Conservation (phyloP, 2,329 filamentous ascomycete genomes). For the Dothistroma pini region DNA sequence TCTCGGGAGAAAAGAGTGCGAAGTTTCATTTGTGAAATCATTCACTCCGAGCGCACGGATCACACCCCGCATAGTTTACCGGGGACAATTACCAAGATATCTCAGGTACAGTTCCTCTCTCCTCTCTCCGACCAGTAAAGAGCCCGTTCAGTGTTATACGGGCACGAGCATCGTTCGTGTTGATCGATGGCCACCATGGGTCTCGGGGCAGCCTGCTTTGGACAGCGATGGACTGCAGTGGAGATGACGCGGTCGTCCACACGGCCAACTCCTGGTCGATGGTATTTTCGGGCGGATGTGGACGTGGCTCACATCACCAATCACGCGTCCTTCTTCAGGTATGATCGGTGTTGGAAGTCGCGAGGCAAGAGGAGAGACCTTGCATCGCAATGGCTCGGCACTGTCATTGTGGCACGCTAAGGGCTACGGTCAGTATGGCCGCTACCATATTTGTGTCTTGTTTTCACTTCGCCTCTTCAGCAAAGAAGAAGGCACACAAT, state of each 20-base stretch:
- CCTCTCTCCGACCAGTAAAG: background rate
- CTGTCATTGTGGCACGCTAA: background rate
- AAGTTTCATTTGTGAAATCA: background rate
- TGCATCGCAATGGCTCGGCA: background rate
- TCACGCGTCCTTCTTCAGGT: background rate
- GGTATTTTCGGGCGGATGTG: background rate
- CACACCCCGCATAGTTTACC: background rate
- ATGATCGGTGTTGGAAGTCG: background rate
- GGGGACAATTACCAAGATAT: background rate
- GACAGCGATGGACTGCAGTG: too few relatives aligned
- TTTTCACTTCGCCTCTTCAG: background rate
- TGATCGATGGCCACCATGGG: too few relatives aligned
- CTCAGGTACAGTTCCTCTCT: background rate
- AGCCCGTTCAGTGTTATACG: background rate
- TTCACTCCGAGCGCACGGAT: background rate
- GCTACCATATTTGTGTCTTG: background rate
- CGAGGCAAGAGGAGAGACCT: background rate
- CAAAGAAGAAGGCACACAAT: background rate
- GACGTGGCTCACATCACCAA: background rate
- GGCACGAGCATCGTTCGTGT: background rate
- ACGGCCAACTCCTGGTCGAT: background rate
- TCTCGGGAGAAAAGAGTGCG: slow-evolving; percentile 11
- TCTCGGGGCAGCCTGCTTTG: too few relatives aligned
- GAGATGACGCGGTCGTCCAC: too few relatives aligned
- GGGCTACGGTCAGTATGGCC: background rate